A percentile compares a stretch with the other conserved stretches of the same genome.
Evolutionary conservation across 257 asterid species (phyloP).

Genomic region (Scutellaria barbata): DNA sequence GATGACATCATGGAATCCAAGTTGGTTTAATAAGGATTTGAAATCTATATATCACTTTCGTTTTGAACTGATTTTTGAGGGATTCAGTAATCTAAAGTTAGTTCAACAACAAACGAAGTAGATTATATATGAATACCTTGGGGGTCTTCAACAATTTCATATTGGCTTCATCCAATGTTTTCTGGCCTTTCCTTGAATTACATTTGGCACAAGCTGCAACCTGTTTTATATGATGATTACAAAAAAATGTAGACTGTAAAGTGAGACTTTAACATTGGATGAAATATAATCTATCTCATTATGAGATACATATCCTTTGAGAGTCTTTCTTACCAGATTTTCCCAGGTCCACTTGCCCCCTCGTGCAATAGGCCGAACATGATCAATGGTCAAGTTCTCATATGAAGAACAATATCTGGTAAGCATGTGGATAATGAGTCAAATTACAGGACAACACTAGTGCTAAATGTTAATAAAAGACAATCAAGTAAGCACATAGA

Average conservation of each 20-base stretch:
- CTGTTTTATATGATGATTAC: constrained; percentile 43
- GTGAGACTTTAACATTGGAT: not conserved
- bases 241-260: constrained; percentile 1
- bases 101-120: not conserved
- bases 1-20: not conserved
- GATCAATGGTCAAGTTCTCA: constrained; percentile 86
- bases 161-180: constrained; percentile 76
- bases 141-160: constrained; percentile 79
- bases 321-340: constrained; percentile 66
- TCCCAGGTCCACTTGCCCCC: constrained; percentile 98
- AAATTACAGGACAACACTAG: constrained; percentile 10
- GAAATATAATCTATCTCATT: constrained; percentile 5
- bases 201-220: constrained; percentile 87
- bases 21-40: not conserved
- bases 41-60: not conserved
- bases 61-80: no score
- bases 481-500: not conserved
- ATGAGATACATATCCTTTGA: not conserved
- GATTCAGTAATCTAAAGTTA: not conserved
- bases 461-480: not conserved
- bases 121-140: constrained; percentile 48
- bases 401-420: constrained; percentile 75
- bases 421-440: constrained; percentile 26
- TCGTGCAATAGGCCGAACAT: constrained; percentile 76
- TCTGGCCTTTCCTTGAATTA: constrained; percentile 88